Evolutionary conservation across 495 filamentous ascomycete genomes (phyloP).

Genomic region (Symbiotaphrina buchneri): DNA sequence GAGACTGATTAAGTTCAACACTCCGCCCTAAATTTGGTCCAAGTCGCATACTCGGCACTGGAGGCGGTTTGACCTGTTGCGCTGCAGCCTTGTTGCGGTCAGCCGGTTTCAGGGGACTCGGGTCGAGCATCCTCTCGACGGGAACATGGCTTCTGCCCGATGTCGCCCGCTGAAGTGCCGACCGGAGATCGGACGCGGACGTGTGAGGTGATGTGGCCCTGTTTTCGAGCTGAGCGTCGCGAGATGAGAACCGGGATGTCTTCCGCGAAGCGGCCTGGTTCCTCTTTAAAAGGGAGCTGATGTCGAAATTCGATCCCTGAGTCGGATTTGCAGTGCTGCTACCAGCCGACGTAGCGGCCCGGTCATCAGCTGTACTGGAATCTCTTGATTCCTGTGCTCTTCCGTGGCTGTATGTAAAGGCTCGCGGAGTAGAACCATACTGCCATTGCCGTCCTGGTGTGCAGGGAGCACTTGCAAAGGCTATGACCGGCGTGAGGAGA

Average conservation of each 20-base stretch:
- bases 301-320: too few relatives aligned
- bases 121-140: conserved; percentile 3
- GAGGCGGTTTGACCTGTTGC: not conserved
- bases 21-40: conserved; percentile 26
- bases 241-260: not conserved
- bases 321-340: too few relatives aligned
- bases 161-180: not conserved
- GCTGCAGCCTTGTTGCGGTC: not conserved
- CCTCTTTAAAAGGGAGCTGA: too few relatives aligned
- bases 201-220: not conserved
- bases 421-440: too few relatives aligned
- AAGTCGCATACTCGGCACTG: conserved; percentile 13
- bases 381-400: too few relatives aligned
- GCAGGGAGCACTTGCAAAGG: too few relatives aligned
- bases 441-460: too few relatives aligned
- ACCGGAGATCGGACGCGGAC: conserved; percentile 1
- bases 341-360: too few relatives aligned
- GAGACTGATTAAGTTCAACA: conserved; percentile 19
- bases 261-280: too few relatives aligned
- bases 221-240: not conserved
- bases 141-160: not conserved
- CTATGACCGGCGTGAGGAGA: too few relatives aligned
- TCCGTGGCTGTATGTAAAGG: too few relatives aligned
- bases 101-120: not conserved
- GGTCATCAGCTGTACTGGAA: too few relatives aligned